Evolutionary conservation across 345 rosid genomes (phyloP).

Genomic region (Punica granatum): DNA sequence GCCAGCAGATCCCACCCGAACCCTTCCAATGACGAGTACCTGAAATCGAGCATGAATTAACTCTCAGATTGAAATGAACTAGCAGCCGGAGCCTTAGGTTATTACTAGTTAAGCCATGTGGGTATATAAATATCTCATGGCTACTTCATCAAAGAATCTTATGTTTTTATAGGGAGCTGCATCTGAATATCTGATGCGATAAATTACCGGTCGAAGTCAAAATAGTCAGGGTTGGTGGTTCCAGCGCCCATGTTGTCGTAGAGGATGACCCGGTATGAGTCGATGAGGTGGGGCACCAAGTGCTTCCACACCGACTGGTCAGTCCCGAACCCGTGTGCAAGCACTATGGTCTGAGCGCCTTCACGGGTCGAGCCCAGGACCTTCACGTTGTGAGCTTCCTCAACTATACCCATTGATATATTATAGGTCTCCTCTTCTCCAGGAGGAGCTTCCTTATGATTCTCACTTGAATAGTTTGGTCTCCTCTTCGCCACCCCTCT

Average conservation of each 20-base stretch:
- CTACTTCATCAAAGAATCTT: too few species aligned
- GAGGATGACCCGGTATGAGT: constrained; percentile 47
- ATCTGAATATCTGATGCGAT: too few species aligned
- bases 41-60: not conserved
- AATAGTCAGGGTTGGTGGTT: constrained; percentile 75
- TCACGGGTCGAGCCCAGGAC: constrained; percentile 30
- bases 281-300: constrained; percentile 66
- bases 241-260: constrained; percentile 87
- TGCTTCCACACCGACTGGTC: constrained; percentile 93
- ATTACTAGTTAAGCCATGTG: too few species aligned
- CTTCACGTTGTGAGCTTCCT: constrained; percentile 74
- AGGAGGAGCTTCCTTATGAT: not conserved
- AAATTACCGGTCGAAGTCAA: constrained; percentile 52
- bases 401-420: constrained; percentile 18
- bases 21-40: constrained; percentile 58
- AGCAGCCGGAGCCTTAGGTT: not conserved
- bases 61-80: not conserved
- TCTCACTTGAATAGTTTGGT: not conserved
- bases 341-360: constrained; percentile 42
- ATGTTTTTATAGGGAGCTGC: too few species aligned
- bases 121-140: too few species aligned
- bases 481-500: not conserved
- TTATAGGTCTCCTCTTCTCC: not conserved
- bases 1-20: constrained; percentile 64
- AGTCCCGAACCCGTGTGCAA: constrained; percentile 78